Evolutionary conservation across 2,329 filamentous ascomycete species (phyloP), one percentile per base, ranked within the genome.

Genomic region (Venturia asperata): DNA sequence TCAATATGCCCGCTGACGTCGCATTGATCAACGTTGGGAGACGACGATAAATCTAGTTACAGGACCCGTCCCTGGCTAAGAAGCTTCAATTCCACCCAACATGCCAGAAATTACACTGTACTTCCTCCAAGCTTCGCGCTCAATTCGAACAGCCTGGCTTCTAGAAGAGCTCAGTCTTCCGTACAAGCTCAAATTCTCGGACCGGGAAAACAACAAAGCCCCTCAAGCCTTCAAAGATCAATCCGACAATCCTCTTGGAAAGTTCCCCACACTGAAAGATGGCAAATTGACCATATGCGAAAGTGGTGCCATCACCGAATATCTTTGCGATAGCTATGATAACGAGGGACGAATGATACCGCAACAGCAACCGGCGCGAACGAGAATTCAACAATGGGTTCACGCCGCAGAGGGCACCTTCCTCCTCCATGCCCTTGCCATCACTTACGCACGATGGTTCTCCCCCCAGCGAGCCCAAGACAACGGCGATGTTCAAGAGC

Each of bases 301-400:
- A 70, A 80, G 78, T 67, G 78, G 78, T 3, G 79, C 77, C 19
- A 81, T 81, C 62, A 76, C 73, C 43, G 78, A 81, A 78, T 81
- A 81, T 64, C 72, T 81, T 19, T 77, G 74, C 70, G 79, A 80
- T 61, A 77, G 70, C 1, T 82, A 81, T 70, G 79, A 81, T 66
- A 74, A 69, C 10, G 45, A 71, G 7, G 67, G 73, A 43, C 72
- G 70, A 21, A 68, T 82, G 5, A 70, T 80, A 7, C 76, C 78
- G 2, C 66, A 69, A 6, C 71, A 77, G 62, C 68, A 71, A 3
- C 67, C 70, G 6, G 67, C 72, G 5, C 73, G 77, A 42, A 70
- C 74, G 64, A 74, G 77, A 64, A 72, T 76, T 7, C 71, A 75
- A 9, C 74, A 79, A 70, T 81, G 77, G 76, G 70, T 80, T 10